These are phyloP conservation scores for Amorphotheca resinae DNA, from an alignment of 495 filamentous ascomycete species.

Conservation along the genomic window DNA sequence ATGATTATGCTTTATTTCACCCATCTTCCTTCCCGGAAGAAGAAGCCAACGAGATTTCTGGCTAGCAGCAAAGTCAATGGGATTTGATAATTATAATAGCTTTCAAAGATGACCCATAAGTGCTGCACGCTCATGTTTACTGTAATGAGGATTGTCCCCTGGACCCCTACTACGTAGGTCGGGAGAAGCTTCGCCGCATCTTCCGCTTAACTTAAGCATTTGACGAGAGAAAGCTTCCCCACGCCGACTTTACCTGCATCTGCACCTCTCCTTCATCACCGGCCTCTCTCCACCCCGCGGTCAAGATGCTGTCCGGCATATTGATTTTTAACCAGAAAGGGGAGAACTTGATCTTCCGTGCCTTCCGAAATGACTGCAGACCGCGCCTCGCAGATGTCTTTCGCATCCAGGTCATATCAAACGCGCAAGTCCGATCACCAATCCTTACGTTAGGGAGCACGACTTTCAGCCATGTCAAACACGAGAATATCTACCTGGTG, in stretches of 20 bases:
- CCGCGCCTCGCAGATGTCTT: conserved; percentile 97
- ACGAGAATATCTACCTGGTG: conserved; percentile 98
- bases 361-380: conserved; percentile 94
- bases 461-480: conserved; percentile 98
- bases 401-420: conserved; percentile 98
- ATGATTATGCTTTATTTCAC: background rate
- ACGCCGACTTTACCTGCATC: background rate
- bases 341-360: conserved; percentile 98
- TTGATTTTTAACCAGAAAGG: conserved; percentile 99
- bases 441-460: conserved; percentile 96
- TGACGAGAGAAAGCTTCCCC: background rate
- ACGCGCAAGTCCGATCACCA: conserved; percentile 92
- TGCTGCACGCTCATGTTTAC: too few relatives aligned
- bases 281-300: background rate
- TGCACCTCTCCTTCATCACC: background rate
- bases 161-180: too few relatives aligned
- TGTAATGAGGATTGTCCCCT: too few relatives aligned
- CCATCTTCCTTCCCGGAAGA: background rate
- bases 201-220: background rate
- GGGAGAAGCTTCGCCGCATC: too few relatives aligned
- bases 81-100: too few relatives aligned
- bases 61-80: too few relatives aligned
- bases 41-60: too few relatives aligned
- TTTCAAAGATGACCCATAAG: too few relatives aligned
- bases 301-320: conserved; percentile 86